Base-by-base conservation (phyloP, 108 stramenopile genomes). In the Skeletonema costatum region DNA sequence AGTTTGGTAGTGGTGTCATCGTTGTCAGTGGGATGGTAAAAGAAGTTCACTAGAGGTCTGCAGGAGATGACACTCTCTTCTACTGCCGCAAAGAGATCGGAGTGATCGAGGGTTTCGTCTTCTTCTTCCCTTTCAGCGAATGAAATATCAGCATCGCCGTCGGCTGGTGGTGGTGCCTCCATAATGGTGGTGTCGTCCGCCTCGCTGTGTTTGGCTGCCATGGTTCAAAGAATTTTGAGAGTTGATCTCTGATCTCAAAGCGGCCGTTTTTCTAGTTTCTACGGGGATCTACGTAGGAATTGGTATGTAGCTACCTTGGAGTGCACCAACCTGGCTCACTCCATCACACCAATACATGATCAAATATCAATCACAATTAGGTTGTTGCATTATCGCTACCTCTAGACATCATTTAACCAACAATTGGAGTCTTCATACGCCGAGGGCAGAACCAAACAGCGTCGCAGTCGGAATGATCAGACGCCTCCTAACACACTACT, bases 21-120 rank as follows among this genome's bases (percentile, higher is more conserved):
- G 17, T 71, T 32, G 61, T 33, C 59, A 25, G n/a, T 13, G 70
- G 19, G 29, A 30, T 65, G 66, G 32, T 25, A 31, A 17, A 72
- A 72, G 12, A 72, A 56, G 38, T 42, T 4, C 16, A 72, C 65
- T 19, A 72, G 42, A 8, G 71, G 71, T 48, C 68, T 51, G 12
- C 48, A 56, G 51, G 59, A 30, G 50, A 70, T 29, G 70, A 61
- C 51, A 29, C 51, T 50, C 29, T 44, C 42, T 32, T 68, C 67
- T 13, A 68, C 48, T 32, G 67, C 67, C n/a, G 29, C 19, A 12
- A 68, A 68, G 5, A 68, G 31, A 16, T 68, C 67, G 46, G 44
- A 4, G 32, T 68, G 67, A 0, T 44, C 8, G 50, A 68, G 30
- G 21, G 44, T 25, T 46, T 56, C n/a, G 53, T 56, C 53, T 25